Evolutionary conservation across 768 basidiomycete genomes (phyloP), one percentile per base, ranked within the genome.

Genomic region (Leccinum boreale): DNA sequence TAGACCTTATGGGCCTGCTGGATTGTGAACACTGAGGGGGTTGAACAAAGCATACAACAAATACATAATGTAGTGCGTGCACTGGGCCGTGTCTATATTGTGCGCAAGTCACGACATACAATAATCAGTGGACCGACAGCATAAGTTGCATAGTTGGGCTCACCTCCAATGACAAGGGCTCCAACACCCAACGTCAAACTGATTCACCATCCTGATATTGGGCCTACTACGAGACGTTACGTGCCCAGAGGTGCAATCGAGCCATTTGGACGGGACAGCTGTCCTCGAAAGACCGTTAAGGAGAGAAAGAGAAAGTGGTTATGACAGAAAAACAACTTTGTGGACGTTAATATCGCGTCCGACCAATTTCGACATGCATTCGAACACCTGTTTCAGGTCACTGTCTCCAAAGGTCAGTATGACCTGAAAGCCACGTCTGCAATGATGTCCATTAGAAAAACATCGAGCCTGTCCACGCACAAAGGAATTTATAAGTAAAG

Each of bases 121-220:
- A 50, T 42, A 15, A 17, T 29, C 8, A 12, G 11, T 5, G 29
- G 5, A 14, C 9, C n/a, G 5, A 31, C n/a, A 45, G 26, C 26
- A 5, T 14, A 5, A 33, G 2, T 21, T 36, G 11, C 10, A 33
- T 11, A 24, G 52, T 49, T 23, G 5, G 15, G 11, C 48, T 49
- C 36, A 65, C 82, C 82, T 62, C 81, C 82, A 28, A 68, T 76
- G 14, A 82, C 49, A 58, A 81, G 81, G 12, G 77, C 78, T 19
- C 78, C n/a, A n/a, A n/a, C n/a, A 70, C 1, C 79, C 80, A 4
- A 62, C 57, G 12, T 67, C 61, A 60, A 82, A 77, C 21, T 65
- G 73, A 48, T 81, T 62, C 0, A 76, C 76, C 78, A 81, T 78
- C 11, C 81, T 73, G 24, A 81, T 73, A 63, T 80, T 81, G 1